phyloP scores from a whole-genome alignment of 345 rosid genomes.

The Eucalyptus caleyi region DNA sequence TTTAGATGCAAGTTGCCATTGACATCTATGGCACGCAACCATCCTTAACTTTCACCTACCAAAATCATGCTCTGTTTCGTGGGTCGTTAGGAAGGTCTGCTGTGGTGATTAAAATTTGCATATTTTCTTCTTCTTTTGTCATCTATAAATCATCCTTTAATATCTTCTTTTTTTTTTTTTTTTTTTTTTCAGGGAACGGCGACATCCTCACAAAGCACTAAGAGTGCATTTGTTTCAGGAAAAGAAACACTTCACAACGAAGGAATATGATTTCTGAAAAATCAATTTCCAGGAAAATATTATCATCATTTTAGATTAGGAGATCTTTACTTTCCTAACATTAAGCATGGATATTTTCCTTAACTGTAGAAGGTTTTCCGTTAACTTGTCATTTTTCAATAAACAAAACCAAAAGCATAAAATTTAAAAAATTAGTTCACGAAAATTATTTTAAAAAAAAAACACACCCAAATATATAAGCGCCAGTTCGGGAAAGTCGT shows the following conservation, averaged over 20 bases:
- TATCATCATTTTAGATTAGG: neutral
- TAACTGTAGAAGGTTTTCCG: fast-evolving
- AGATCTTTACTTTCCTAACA: neutral
- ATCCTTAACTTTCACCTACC: neutral
- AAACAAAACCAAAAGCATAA: neutral
- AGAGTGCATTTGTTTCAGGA: fast-evolving
- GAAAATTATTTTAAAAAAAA: neutral
- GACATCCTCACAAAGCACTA: neutral
- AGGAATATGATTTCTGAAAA: neutral
- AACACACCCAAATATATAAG: no score
- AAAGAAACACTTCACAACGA: neutral
- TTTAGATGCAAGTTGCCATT: neutral
- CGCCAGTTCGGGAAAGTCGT: neutral
- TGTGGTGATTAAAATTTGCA: neutral
- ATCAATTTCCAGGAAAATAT: neutral
- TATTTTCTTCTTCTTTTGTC: neutral
- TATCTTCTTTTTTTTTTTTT: fast-evolving
- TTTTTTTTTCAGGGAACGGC: fast-evolving
- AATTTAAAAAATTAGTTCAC: neutral
- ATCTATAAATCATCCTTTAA: no score
- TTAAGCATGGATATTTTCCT: neutral
- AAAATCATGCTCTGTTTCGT: neutral
- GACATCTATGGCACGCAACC: neutral
- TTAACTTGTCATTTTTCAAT: neutral
- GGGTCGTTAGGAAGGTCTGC: neutral